These are phyloP conservation scores for Moesziomyces globuligerus DNA, from an alignment of 1,284 basidiomycete genomes.

Conservation along the genomic window DNA sequence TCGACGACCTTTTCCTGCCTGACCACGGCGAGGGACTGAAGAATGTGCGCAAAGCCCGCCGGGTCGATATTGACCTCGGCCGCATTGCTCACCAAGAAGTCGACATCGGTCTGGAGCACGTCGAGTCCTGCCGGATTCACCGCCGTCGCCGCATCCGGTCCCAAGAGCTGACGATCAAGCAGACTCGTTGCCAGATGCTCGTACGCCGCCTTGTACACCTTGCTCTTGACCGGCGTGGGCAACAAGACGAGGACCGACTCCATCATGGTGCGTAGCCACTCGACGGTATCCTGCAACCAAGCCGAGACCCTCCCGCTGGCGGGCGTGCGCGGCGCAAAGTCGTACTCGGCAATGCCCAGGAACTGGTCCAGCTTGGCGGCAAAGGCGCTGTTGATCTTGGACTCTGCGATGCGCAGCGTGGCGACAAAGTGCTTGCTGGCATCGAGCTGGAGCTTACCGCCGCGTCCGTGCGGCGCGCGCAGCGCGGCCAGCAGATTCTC, in stretches of 20 bases:
- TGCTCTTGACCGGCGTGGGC: conserved; percentile 80
- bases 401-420: conserved; percentile 78
- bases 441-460: conserved; percentile 79
- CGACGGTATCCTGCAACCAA: conserved; percentile 93
- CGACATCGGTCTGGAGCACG: conserved; percentile 40
- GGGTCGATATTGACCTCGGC: conserved; percentile 11
- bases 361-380: conserved; percentile 95
- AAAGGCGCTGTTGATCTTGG: conserved; percentile 84
- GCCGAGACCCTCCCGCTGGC: conserved; percentile 74
- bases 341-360: conserved; percentile 92
- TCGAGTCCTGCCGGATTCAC: conserved; percentile 20
- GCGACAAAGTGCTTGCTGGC: conserved; percentile 77
- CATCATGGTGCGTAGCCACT: conserved; percentile 95
- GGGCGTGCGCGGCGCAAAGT: conserved; percentile 78
- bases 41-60: conserved; percentile 7
- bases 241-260: conserved; percentile 86
- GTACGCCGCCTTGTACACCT: conserved; percentile 86
- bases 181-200: conserved; percentile 85
- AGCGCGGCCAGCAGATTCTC: conserved; percentile 81
- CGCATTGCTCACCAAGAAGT: conserved; percentile 46
- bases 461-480: conserved; percentile 77
- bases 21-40: conserved; percentile 80
- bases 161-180: conserved; percentile 73
- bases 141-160: conserved; percentile 16
- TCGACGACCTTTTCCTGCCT: conserved; percentile 83